Evolutionary conservation across 1,284 basidiomycete genomes (phyloP), one percentile per base, ranked within the genome.

Genomic region (Omphalotus olearius): DNA sequence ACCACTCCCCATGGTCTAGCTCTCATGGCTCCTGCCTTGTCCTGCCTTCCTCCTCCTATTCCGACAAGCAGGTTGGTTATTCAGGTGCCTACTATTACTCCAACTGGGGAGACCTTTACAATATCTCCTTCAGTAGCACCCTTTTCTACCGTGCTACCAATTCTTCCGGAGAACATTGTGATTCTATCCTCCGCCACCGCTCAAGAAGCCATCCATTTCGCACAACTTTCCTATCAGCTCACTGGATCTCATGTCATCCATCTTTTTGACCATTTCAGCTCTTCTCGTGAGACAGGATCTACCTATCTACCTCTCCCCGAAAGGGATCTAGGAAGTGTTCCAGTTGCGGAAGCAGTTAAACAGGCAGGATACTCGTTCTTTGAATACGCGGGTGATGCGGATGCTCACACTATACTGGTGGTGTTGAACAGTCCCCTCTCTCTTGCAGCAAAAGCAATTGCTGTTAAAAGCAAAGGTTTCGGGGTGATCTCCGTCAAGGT

Each of bases 181-280:
- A 75, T 96, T 45, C 69, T 94, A 43, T 76, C 94, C 56, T 95
- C 92, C 17, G 82, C 91, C 6, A 85, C 86, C 2, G 82, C 91
- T 0, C 85, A 88, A 57, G 88, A 93, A 65, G 76, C 87, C 7
- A 77, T 86, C 38, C 85, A 91, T 59, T 80, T 91, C 52, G 79
- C 90, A 1, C 61, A 75, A 14, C 71, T 91, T 40, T 75, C 88
- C 4, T 91, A 91, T 70, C 72, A 71, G 51, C 67, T 88, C 47
- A 72, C 75, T 17, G 65, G 71, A 26, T 75, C 71, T 35, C 90
- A 93, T 68, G 80, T 87, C 51, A 76, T 88, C 52, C 89, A 91
- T 64, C 68, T 93, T 36, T 91, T 92, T 63, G 88, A 92, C 65
- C 87, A 91, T 59, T 73, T 84, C 63, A 76, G 81, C 57, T 73